Evolutionary conservation across 2,329 filamentous ascomycete species (phyloP).

Genomic region (Aspergillus niger): DNA sequence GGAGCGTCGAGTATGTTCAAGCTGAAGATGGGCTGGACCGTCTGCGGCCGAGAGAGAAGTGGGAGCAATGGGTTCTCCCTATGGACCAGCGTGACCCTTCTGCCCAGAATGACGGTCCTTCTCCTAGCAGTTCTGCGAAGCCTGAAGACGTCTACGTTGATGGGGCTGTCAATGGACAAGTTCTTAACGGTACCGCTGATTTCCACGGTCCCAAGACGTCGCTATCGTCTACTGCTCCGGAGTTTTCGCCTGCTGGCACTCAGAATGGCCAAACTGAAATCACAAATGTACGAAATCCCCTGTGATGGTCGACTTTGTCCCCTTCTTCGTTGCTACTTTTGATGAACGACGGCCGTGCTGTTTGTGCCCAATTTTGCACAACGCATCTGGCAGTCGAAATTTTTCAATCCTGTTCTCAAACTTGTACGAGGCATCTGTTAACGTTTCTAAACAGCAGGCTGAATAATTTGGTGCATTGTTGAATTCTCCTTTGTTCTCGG

Average conservation of each 20-base stretch:
- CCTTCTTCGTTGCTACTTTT: not conserved
- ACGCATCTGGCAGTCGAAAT: not conserved
- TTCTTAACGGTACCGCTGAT: conserved; percentile 43
- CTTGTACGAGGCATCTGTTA: conserved; percentile 12
- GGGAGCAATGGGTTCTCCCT: conserved; percentile 77
- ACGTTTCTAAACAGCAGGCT: conserved; percentile 12
- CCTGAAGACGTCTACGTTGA: conserved; percentile 45
- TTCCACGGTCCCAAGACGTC: conserved; percentile 50
- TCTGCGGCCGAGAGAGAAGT: conserved; percentile 72
- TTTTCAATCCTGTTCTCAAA: conserved; percentile 28
- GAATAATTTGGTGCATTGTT: not conserved
- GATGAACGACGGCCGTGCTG: not conserved
- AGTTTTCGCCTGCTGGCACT: conserved; percentile 56
- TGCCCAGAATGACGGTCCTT: conserved; percentile 73
- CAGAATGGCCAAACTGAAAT: conserved; percentile 34
- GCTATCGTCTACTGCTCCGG: conserved; percentile 64
- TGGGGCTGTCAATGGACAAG: conserved; percentile 35
- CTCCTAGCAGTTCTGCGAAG: conserved; percentile 29
- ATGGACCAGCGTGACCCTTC: conserved; percentile 70
- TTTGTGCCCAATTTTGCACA: not conserved
- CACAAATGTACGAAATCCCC: conserved; percentile 39
- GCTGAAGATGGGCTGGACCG: conserved; percentile 78
- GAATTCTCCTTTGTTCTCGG: not conserved
- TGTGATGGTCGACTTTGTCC: conserved; percentile 24
- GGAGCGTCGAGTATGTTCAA: conserved; percentile 70